A percentile compares a stretch with the other conserved stretches of the same genome.
Conservation (phyloP, 2,329 filamentous ascomycete species). For the Colletotrichum camelliae region DNA sequence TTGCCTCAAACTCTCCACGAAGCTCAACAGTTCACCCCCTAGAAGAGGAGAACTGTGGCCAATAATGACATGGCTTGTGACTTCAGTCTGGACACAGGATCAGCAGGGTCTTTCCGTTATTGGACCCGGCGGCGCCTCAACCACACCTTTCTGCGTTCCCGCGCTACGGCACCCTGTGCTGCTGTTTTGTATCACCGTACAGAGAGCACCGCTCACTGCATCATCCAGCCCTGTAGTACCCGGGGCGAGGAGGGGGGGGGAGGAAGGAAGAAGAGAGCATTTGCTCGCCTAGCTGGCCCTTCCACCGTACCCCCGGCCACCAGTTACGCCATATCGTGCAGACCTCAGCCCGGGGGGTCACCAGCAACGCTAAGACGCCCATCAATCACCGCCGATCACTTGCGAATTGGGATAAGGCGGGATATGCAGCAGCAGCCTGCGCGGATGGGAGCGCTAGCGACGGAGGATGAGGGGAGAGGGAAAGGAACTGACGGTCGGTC, state of each 20-base stretch:
- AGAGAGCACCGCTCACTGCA: constrained; percentile 8
- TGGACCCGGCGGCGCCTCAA: not conserved
- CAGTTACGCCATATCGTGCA: constrained; percentile 23
- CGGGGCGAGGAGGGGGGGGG: constrained; percentile 7
- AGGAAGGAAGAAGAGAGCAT: not conserved
- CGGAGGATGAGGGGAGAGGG: not conserved
- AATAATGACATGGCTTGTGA: constrained; percentile 18
- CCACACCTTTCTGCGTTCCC: not conserved
- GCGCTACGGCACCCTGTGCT: not conserved
- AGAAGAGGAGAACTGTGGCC: constrained; percentile 3
- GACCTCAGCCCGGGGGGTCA: not conserved
- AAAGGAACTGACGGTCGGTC: not conserved
- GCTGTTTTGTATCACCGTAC: not conserved
- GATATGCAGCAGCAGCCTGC: constrained; percentile 6
- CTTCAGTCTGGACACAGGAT: constrained; percentile 20
- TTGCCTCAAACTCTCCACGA: not conserved
- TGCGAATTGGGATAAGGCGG: not conserved
- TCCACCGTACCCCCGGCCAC: not conserved
- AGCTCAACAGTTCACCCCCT: not conserved
- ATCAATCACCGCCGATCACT: constrained; percentile 24
- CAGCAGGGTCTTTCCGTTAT: constrained; percentile 25
- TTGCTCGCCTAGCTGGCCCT: not conserved
- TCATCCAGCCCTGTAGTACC: constrained; percentile 17
- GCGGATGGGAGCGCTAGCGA: not conserved
- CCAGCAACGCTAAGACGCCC: constrained; percentile 10